A percentile compares a stretch with the other conserved stretches of the same genome.
These are phyloP conservation scores for Dorcoceras hygrometricum DNA, from an alignment of 257 asterid species.

Conservation along the genomic window DNA sequence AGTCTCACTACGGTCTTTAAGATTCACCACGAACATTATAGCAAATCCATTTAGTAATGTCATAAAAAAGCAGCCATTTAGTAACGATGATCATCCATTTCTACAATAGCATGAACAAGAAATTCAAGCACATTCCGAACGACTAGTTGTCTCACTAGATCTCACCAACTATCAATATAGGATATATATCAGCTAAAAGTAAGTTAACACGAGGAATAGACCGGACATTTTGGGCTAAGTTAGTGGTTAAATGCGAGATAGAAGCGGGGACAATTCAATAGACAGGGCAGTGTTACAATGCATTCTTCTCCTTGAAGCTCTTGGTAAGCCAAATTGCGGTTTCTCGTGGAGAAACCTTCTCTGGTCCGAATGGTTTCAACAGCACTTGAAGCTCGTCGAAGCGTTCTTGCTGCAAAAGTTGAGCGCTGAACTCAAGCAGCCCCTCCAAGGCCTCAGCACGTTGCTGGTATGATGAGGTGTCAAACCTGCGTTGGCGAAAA, in stretches of 20 bases:
- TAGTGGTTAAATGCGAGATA: conserved; percentile 24
- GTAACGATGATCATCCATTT: conserved; percentile 2
- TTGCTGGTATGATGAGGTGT: conserved; percentile 81
- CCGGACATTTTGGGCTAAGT: not conserved
- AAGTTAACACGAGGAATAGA: not conserved
- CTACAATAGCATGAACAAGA: conserved; percentile 42
- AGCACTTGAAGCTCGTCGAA: conserved; percentile 79
- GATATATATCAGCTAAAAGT: not conserved
- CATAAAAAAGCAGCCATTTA: conserved; percentile 1
- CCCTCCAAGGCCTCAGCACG: conserved; percentile 97
- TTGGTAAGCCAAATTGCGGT: conserved; percentile 96
- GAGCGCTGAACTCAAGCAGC: conserved; percentile 90
- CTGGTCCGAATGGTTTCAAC: conserved; percentile 87
- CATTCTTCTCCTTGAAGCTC: conserved; percentile 74
- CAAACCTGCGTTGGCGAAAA: conserved; percentile 67
- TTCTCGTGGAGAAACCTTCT: conserved; percentile 88
- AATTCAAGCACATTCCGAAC: conserved; percentile 31
- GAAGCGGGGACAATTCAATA: not conserved
- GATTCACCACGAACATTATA: not conserved
- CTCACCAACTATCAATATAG: not conserved
- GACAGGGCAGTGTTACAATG: not conserved
- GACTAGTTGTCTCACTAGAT: conserved; percentile 11
- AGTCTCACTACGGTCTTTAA: too few species aligned
- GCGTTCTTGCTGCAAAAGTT: conserved; percentile 77
- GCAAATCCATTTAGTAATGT: too few species aligned